Conservation (phyloP, 345 rosid genomes). For the Salix viminalis region DNA sequence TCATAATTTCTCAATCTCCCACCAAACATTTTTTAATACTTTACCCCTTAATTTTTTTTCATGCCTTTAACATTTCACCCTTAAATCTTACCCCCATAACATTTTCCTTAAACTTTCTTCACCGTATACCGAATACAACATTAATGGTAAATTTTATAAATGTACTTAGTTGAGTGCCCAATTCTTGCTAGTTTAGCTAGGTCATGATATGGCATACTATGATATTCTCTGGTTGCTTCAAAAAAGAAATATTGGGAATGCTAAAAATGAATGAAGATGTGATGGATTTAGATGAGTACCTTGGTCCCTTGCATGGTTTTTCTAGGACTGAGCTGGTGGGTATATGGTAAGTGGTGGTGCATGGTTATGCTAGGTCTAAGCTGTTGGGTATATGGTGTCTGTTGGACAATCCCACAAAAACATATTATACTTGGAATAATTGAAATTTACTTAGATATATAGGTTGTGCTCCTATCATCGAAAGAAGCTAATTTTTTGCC, state of each 20-base stretch:
- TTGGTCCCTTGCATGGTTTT: not conserved
- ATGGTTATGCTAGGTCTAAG: not conserved
- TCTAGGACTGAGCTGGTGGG: not conserved
- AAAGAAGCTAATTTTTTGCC: not conserved
- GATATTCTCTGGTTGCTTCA: not conserved
- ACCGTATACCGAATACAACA: too few species aligned
- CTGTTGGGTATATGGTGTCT: not conserved
- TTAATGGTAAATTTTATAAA: too few species aligned
- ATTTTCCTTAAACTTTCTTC: too few species aligned
- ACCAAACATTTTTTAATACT: too few species aligned
- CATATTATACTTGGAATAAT: not conserved
- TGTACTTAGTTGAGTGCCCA: not conserved
- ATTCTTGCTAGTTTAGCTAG: not conserved
- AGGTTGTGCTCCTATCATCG: not conserved
- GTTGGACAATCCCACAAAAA: not conserved
- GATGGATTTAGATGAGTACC: not conserved
- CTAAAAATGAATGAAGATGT: not conserved
- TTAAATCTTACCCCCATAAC: not conserved
- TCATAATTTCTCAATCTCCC: too few species aligned
- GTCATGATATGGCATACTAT: not conserved
- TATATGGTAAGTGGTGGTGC: not conserved
- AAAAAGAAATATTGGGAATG: not conserved
- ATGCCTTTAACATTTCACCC: too few species aligned
- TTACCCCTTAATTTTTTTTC: too few species aligned
- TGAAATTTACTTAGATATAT: not conserved